Evolutionary conservation across 495 filamentous ascomycete species (phyloP), one percentile per base, ranked within the genome.

Genomic region (Lasiosphaeria hispida): DNA sequence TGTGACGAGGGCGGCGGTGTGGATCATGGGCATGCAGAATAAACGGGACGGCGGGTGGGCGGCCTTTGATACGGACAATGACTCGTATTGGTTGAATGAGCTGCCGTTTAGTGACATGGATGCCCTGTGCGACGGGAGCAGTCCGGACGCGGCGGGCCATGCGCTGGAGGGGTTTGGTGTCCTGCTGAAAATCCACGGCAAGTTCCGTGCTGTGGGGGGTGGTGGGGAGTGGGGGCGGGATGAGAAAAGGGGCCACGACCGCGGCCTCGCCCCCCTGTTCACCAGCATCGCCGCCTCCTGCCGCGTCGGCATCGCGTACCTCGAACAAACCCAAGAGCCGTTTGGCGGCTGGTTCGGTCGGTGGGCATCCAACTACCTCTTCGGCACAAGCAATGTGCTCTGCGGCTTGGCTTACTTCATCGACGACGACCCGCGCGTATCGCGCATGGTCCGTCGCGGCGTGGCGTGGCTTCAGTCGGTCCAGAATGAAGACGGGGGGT

Each of bases 11-110:
- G 73, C 72, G 8, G 54, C 59, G 0, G 56, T 52, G 10, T 80
- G 75, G 75, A 68, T 76, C 7, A 39, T 74, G 3, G 74, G 73
- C 4, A 77, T 80, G 76, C 77, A 80, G 57, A 78, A 78, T 43
- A 13, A 30, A 5, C 23, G 13, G 0, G 76, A 80, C 41, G 75
- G 74, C 11, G 76, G 76, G 0, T 80, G 75, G 74, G 75, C 61
- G 17, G 71, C 75, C 0, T 78, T 78, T 33, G 77, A 80, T 44
- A 30, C 50, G 3, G 61, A 72, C 4, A 76, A 77, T 48, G 62
- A 77, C 57, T 63, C 67, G 17, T 37, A 70, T 7, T 79, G 64
- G 36, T 55, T 78, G 5, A 72, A 78, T 47, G 69, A 70, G 39
- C 73, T 73, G 18, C 69, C 74, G 1, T 78, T 80, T 63, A 70